A percentile compares a stretch with the other conserved stretches of the same genome.
Evolutionary conservation across 495 filamentous ascomycete species (phyloP).

Genomic region (Chlorociboria aeruginascens): DNA sequence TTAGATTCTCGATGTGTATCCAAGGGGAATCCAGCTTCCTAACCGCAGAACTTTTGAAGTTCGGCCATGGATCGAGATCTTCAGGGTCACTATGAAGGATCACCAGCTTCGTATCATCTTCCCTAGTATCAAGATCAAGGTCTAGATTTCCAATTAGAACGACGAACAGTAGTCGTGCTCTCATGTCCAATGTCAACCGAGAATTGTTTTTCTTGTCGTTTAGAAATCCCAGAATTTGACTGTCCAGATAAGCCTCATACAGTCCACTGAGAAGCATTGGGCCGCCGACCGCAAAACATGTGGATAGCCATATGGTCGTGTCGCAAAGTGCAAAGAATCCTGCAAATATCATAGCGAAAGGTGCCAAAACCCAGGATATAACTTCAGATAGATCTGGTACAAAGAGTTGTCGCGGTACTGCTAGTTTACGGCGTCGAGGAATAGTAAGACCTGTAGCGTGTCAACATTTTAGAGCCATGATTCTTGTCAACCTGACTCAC

Average conservation of each 20-base stretch:
- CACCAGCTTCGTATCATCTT: not conserved
- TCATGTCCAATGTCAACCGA: conserved; percentile 6
- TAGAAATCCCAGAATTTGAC: conserved; percentile 15
- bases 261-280: conserved; percentile 30
- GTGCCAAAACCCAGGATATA: conserved; percentile 1
- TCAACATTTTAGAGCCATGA: not conserved
- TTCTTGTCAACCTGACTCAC: not conserved
- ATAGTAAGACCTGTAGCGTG: conserved; percentile 10
- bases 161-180: conserved; percentile 5
- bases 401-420: conserved; percentile 1
- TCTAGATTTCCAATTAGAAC: conserved; percentile 12
- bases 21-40: not conserved
- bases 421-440: conserved; percentile 10
- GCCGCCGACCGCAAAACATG: conserved; percentile 25
- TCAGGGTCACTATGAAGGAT: not conserved
- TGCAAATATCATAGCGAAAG: conserved; percentile 14
- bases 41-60: not conserved
- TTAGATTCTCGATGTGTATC: conserved; percentile 6
- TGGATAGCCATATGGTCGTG: conserved; percentile 11
- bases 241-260: conserved; percentile 28
- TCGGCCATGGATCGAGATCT: conserved; percentile 1
- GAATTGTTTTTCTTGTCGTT: not conserved
- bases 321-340: conserved; percentile 18
- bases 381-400: not conserved
- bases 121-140: not conserved